Conservation (phyloP, 164 flowering plant genomes). For the Sextonia rubra region DNA sequence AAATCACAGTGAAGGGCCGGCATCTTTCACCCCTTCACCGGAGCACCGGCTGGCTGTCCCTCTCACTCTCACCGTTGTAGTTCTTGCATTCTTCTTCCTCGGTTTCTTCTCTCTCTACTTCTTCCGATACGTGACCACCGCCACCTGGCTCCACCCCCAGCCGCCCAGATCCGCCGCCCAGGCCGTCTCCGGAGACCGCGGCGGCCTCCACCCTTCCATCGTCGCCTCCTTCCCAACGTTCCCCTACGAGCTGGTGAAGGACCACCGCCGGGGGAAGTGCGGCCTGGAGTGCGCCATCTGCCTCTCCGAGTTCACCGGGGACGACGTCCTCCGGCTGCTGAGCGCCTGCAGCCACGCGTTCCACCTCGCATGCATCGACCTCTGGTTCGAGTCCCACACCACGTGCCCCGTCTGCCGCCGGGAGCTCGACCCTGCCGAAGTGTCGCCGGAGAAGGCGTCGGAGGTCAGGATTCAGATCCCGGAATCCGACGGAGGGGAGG, state of each 20-base stretch:
- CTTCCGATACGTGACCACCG: conserved; percentile 35
- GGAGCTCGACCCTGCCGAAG: conserved; percentile 24
- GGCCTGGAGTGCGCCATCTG: conserved; percentile 83
- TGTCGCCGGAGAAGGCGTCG: conserved; percentile 13
- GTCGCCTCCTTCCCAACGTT: conserved; percentile 55
- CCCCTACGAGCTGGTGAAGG: conserved; percentile 45
- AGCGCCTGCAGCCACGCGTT: conserved; percentile 65
- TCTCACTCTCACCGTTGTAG: conserved; percentile 39
- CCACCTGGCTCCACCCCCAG: background rate
- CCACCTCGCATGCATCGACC: conserved; percentile 81
- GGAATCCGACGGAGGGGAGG: background rate
- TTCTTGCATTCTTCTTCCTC: conserved; percentile 48
- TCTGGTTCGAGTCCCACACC: conserved; percentile 68
- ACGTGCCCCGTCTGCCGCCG: conserved; percentile 82
- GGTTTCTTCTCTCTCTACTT: conserved; percentile 62
- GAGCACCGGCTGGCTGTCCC: conserved; percentile 18
- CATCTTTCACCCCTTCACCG: conserved; percentile 23
- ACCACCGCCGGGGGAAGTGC: conserved; percentile 31
- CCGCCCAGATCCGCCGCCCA: background rate
- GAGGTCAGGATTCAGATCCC: background rate
- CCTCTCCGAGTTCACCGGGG: conserved; percentile 50
- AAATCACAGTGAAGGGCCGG: background rate
- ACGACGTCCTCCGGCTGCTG: conserved; percentile 45
- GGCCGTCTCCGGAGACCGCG: background rate
- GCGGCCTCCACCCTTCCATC: conserved; percentile 61